Evolutionary conservation across 2,329 filamentous ascomycete species (phyloP).

Genomic region (Fusarium piperis): DNA sequence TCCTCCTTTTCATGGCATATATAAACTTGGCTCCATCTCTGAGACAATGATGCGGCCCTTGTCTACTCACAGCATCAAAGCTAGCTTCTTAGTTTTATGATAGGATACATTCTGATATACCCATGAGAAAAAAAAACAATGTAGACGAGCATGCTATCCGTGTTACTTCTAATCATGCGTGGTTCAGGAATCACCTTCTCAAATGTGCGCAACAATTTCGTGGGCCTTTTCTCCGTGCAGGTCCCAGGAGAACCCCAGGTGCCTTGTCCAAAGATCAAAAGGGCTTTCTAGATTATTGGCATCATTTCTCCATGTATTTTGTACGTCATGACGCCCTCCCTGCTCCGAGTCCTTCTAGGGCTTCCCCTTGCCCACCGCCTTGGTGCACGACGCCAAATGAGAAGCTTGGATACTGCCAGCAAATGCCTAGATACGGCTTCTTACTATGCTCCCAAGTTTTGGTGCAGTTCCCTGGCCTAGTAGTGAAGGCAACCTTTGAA

Average conservation of each 20-base stretch:
- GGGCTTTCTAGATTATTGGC: not conserved
- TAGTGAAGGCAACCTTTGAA: not conserved
- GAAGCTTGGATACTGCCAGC: constrained; percentile 33
- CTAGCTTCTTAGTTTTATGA: too few relatives aligned
- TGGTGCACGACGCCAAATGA: too few relatives aligned
- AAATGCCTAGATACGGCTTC: constrained; percentile 46
- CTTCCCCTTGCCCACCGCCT: too few relatives aligned
- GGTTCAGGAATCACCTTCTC: not conserved
- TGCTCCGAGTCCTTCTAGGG: not conserved
- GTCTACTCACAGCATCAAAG: too few relatives aligned
- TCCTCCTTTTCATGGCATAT: not conserved
- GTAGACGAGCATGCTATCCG: not conserved
- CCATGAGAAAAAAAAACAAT: not conserved
- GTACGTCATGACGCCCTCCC: not conserved
- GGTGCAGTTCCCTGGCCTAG: not conserved
- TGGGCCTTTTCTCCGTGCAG: not conserved
- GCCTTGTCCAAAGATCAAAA: not conserved
- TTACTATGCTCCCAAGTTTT: constrained; percentile 34
- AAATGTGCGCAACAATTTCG: not conserved
- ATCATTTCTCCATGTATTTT: not conserved
- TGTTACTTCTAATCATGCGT: not conserved
- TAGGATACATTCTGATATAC: too few relatives aligned
- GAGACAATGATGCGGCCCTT: not conserved
- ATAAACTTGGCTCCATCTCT: not conserved
- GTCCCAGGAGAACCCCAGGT: not conserved